Evolutionary conservation across 768 basidiomycete genomes (phyloP), one percentile per base, ranked within the genome.

Genomic region (Phaeotremella skinneri): DNA sequence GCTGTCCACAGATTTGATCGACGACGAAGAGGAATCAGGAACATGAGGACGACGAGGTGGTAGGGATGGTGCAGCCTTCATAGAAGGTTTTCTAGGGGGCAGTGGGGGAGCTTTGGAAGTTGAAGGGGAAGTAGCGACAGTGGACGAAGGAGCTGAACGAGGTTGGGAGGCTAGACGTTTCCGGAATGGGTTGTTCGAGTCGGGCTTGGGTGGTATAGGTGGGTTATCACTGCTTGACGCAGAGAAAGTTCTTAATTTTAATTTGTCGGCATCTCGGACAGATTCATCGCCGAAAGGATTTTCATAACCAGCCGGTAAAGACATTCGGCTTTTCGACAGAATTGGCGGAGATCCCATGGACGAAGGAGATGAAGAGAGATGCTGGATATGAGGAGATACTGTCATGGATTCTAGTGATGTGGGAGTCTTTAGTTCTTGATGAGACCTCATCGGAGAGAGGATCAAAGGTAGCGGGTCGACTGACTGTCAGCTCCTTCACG

Each of bases 391-490:
- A n/a, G n/a, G n/a, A n/a, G n/a, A n/a, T n/a, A n/a, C n/a, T n/a
- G n/a, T n/a, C n/a, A n/a, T n/a, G n/a, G n/a, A n/a, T n/a, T n/a
- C n/a, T n/a, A n/a, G n/a, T 9, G 43, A 45, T 7, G 7, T 45
- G 43, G 20, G 23, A 13, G 6, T 9, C 11, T 45, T 7, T 45
- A 6, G 13, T 45, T 13, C 13, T 45, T 45, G 43, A 45, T 13
- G 11, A 7, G 43, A 6, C 23, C 23, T 45, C 7, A 7, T 45
- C 13, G 21, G 23, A 7, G 13, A 13, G 11, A 21, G 23, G 13
- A 23, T 45, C 6, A 45, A 6, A 45, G 43, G 43, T 45, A 45
- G 20, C 6, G 43, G 43, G 43, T 45, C 43, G 43, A 45, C 43
- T 45, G 21, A 13, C 6, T 6, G 43, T 45, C 21, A 45, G 21